Base-by-base conservation (phyloP, 1,284 basidiomycete species). In the Xerocomus minutiporus region DNA sequence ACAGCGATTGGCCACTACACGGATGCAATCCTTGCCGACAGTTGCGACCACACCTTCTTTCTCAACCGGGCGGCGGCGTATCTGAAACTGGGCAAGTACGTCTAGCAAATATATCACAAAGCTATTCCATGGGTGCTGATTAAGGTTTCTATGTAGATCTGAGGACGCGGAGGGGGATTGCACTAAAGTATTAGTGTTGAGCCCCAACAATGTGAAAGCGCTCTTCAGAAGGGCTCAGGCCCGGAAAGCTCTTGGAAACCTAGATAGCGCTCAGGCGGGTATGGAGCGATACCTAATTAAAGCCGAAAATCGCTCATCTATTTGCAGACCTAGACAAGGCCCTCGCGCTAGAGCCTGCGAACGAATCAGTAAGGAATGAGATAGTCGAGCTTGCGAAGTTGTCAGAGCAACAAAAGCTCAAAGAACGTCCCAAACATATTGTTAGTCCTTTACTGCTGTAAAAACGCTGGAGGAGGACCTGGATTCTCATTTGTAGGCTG, bases 81-180 rank as follows among this genome's bases (percentile, higher is more conserved):
- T 72, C 76, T 93, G 57, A 91, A 88, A 75, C 78, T 92, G 75
- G 81, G 82, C 80, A 91, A 91, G 88, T 91, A 75, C 74, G 88
- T 72, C 63, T 52, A 36, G 8, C 34, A 49, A 38, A 51, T 40
- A 47, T 50, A 32, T 44, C 56, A 40, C 43, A 11, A 31, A 48
- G 29, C 46, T 26, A 40, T 28, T 29, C 53, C 50, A 26, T 44
- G 46, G 4, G 13, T n/a, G 7, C 56, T 58, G 25, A 60, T 35
- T 41, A 25, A 5, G 31, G 11, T 32, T 9, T 44, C 13, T 38
- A 20, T 44, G 13, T 48, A 91, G 88, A 62, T 73, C 81, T 56
- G 79, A 83, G 62, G 88, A 91, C 67, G 86, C 86, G 15, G 84
- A 88, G 62, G 71, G 85, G 51, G 88, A 91, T 64, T 89, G 87